Conservation (phyloP, 352 stramenopile species). For the Globisporangium spinosum region DNA sequence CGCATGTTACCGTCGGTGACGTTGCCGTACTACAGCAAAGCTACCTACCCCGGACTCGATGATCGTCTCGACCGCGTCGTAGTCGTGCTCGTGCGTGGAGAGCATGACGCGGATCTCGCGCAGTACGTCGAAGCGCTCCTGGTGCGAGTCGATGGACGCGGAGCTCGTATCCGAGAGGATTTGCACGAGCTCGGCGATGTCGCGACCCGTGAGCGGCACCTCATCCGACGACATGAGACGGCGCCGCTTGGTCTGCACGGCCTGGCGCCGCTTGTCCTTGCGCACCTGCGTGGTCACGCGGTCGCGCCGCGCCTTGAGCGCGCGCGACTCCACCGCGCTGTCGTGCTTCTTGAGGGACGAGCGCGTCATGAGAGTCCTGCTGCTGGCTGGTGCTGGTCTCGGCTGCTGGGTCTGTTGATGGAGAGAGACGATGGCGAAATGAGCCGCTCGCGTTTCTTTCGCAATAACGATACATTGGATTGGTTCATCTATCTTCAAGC, state of each 20-base stretch:
- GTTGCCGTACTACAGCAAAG: background rate
- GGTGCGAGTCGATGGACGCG: constrained; percentile 35
- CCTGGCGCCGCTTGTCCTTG: constrained; percentile 66
- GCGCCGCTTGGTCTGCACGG: constrained; percentile 68
- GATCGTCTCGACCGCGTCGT: constrained; percentile 64
- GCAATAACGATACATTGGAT: no score
- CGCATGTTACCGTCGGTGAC: background rate
- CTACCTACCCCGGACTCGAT: constrained; percentile 64
- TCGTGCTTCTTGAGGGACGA: constrained; percentile 83
- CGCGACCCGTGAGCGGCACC: constrained; percentile 41
- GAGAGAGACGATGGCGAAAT: constrained; percentile 3
- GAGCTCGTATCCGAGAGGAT: constrained; percentile 41
- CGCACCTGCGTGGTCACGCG: constrained; percentile 64
- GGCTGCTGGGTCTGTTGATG: background rate
- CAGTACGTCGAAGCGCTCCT: constrained; percentile 67
- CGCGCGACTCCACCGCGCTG: constrained; percentile 46
- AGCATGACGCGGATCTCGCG: constrained; percentile 65
- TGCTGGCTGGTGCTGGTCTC: background rate
- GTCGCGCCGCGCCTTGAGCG: constrained; percentile 57
- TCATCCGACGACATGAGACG: constrained; percentile 53
- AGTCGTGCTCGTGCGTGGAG: constrained; percentile 59
- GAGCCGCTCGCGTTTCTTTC: background rate
- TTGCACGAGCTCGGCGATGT: constrained; percentile 49
- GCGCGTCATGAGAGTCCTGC: constrained; percentile 34
- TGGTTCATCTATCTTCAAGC: background rate